Evolutionary conservation across 345 rosid species (phyloP).

Genomic region (Laguncularia racemosa): DNA sequence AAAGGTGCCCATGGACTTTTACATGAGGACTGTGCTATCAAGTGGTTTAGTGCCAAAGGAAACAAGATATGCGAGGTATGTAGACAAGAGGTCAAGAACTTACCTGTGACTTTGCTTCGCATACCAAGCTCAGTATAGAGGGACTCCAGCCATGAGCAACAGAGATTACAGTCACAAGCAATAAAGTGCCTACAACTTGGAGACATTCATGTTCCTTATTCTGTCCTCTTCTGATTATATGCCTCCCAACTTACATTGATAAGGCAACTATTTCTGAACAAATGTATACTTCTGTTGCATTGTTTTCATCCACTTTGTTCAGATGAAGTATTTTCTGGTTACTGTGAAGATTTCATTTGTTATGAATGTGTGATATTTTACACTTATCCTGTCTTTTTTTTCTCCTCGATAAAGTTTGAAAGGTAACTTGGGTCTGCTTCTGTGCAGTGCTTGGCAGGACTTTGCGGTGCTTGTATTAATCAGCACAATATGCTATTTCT

Average conservation of each 20-base stretch:
- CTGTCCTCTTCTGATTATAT: background rate
- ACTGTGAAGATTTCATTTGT: too few relatives aligned
- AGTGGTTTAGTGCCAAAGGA: conserved; percentile 84
- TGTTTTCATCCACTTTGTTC: too few relatives aligned
- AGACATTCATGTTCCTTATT: background rate
- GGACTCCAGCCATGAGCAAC: conserved; percentile 41
- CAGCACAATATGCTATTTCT: conserved; percentile 89
- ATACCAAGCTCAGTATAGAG: conserved; percentile 39
- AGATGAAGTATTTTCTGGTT: too few relatives aligned
- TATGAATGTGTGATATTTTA: too few relatives aligned
- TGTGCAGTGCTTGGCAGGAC: conserved; percentile 89
- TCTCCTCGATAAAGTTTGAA: background rate
- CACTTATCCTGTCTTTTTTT: too few relatives aligned
- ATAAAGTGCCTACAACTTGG: conserved; percentile 37
- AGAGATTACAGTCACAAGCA: conserved; percentile 31
- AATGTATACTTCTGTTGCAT: too few relatives aligned
- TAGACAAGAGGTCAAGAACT: conserved; percentile 71
- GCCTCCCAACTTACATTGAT: background rate
- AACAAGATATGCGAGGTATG: conserved; percentile 88
- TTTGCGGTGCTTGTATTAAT: conserved; percentile 86
- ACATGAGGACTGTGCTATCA: conserved; percentile 82
- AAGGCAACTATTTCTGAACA: too few relatives aligned
- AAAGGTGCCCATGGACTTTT: conserved; percentile 85
- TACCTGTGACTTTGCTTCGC: conserved; percentile 83
- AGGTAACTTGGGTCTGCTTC: background rate